These are phyloP conservation scores for Croton laevigatus DNA, from an alignment of 441 rosid species.

Conservation along the genomic window DNA sequence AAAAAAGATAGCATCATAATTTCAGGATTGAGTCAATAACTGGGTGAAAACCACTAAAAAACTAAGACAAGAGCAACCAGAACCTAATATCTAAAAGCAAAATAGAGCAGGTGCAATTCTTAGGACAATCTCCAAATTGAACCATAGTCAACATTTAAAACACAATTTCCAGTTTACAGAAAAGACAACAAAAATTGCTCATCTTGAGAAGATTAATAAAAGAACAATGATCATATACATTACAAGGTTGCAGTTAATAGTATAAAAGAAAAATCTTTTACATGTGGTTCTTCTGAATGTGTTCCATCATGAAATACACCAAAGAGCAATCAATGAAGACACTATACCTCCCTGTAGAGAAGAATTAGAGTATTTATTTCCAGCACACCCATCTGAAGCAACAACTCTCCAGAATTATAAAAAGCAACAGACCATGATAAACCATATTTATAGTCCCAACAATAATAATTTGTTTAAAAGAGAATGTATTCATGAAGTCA, in stretches of 20 bases:
- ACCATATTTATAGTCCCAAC: conserved; percentile 2
- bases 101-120: too few species aligned
- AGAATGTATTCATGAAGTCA: conserved; percentile 2
- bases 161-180: background rate
- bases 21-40: too few species aligned
- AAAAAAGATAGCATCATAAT: too few species aligned
- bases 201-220: background rate
- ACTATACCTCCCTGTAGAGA: conserved; percentile 81
- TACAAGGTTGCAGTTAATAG: background rate
- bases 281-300: background rate
- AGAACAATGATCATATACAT: background rate
- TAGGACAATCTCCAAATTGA: too few species aligned
- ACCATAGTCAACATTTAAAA: background rate
- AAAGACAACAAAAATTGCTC: background rate
- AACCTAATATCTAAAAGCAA: too few species aligned
- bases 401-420: conserved; percentile 11
- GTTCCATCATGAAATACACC: background rate
- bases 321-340: background rate
- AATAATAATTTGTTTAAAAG: conserved; percentile 9
- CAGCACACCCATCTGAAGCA: conserved; percentile 61
- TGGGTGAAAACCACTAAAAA: too few species aligned
- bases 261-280: background rate
- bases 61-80: too few species aligned
- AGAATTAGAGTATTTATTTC: conserved; percentile 86
- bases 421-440: background rate